A percentile compares a stretch with the other conserved stretches of the same genome.
Evolutionary conservation across 164 flowering plant species (phyloP).

Genomic region (Vitis rotundifolia): DNA sequence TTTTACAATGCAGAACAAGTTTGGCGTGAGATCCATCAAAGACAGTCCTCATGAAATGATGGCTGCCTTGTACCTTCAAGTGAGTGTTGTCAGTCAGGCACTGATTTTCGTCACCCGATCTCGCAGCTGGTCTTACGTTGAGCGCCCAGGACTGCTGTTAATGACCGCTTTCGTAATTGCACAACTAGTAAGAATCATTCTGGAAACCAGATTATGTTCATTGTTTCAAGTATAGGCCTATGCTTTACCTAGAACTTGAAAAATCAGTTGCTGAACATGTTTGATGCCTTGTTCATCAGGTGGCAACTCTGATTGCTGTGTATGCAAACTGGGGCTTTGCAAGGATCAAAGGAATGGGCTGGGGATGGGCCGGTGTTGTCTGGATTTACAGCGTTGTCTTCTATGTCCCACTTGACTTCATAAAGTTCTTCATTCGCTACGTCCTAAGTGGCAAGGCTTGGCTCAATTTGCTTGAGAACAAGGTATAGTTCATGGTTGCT

Average conservation of each 20-base stretch:
- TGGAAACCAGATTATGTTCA: too few species aligned
- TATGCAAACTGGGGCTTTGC: slow-evolving; percentile 97
- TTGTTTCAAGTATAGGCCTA: too few species aligned
- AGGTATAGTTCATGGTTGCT: slow-evolving; percentile 39
- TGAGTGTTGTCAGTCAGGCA: slow-evolving; percentile 95
- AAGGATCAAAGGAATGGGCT: slow-evolving; percentile 72
- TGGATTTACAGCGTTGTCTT: slow-evolving; percentile 89
- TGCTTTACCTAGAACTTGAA: too few species aligned
- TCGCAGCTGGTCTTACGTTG: slow-evolving; percentile 86
- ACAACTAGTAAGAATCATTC: slow-evolving; percentile 64
- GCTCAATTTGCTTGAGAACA: slow-evolving; percentile 77
- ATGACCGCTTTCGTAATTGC: slow-evolving; percentile 63
- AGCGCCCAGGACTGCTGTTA: slow-evolving; percentile 85
- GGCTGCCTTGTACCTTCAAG: slow-evolving; percentile 93
- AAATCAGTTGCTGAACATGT: too few species aligned
- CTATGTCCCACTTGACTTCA: slow-evolving; percentile 78
- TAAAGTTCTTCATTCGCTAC: slow-evolving; percentile 85
- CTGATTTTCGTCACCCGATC: slow-evolving; percentile 93
- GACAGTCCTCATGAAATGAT: slow-evolving; percentile 56
- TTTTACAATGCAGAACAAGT: slow-evolving; percentile 52
- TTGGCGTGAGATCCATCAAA: slow-evolving; percentile 49
- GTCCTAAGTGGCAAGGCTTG: slow-evolving; percentile 89
- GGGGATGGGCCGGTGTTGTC: slow-evolving; percentile 99
- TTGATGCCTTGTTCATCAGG: slow-evolving; percentile 34
- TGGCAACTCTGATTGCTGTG: slow-evolving; percentile 89